phyloP scores from a whole-genome alignment of 495 filamentous ascomycete species.

The Trichoderma gamsii region DNA sequence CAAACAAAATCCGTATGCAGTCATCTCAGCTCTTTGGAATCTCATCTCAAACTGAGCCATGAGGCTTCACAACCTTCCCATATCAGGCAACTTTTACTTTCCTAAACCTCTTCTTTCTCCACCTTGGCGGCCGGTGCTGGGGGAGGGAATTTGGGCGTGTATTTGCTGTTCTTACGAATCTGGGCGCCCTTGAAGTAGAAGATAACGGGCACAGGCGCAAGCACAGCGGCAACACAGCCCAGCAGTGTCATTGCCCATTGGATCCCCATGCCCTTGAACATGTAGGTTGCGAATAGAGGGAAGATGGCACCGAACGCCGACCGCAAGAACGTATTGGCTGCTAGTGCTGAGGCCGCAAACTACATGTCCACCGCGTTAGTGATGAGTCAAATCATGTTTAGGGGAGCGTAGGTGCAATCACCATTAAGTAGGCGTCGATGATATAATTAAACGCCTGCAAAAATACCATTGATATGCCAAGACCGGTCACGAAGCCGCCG shows the following conservation, averaged over 20 bases:
- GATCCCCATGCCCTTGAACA: background rate
- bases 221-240: background rate
- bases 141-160: background rate
- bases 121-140: background rate
- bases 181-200: slow-evolving; percentile 4
- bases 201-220: background rate
- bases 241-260: background rate
- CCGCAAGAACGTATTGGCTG: background rate
- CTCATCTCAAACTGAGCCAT: background rate
- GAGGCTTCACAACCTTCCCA: background rate
- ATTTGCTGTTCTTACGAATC: background rate
- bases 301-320: background rate
- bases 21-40: too few species aligned
- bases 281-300: background rate
- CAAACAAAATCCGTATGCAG: too few species aligned
- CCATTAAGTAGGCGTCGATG: slow-evolving; percentile 51
- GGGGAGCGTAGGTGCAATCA: slow-evolving; percentile 16
- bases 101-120: background rate
- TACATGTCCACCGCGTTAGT: background rate
- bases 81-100: background rate
- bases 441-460: slow-evolving; percentile 59
- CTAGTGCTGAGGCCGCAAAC: background rate
- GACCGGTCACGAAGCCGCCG: slow-evolving; percentile 45
- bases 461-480: slow-evolving; percentile 52
- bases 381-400: background rate